Conservation (phyloP, 805 yeast species). For the Candida golubevii region DNA sequence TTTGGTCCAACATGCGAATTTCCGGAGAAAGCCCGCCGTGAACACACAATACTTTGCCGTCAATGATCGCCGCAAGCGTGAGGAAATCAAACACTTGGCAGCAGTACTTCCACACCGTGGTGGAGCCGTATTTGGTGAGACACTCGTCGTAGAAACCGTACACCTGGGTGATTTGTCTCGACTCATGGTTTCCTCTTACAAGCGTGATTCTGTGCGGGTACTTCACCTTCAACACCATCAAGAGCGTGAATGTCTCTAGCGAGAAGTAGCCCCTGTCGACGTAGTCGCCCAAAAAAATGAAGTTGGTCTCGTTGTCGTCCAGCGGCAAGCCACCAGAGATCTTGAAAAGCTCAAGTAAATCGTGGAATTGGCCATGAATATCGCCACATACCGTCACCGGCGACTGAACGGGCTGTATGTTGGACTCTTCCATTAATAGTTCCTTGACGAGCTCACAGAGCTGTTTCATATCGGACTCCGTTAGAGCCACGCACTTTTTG, state of each 20-base stretch:
- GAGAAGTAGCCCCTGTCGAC: slow-evolving; percentile 98
- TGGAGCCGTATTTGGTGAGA: slow-evolving; percentile 85
- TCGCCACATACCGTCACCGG: slow-evolving; percentile 98
- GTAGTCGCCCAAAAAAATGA: slow-evolving; percentile 89
- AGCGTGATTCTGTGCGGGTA: slow-evolving; percentile 82
- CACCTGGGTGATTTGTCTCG: slow-evolving; percentile 96
- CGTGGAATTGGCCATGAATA: slow-evolving; percentile 98
- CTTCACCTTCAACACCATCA: slow-evolving; percentile 90
- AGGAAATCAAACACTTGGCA: slow-evolving; percentile 94
- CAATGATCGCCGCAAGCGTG: slow-evolving; percentile 92
- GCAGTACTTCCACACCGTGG: slow-evolving; percentile 94
- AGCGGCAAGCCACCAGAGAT: slow-evolving; percentile 91
- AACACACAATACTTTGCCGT: slow-evolving; percentile 89
- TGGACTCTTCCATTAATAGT: slow-evolving; percentile 90
- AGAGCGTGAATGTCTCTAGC: slow-evolving; percentile 85
- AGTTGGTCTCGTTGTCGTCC: slow-evolving; percentile 57
- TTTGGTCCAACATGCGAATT: slow-evolving; percentile 94
- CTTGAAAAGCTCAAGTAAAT: slow-evolving; percentile 81
- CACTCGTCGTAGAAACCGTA: slow-evolving; percentile 98
- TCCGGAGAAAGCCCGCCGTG: slow-evolving; percentile 98
- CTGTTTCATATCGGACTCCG: slow-evolving; percentile 93
- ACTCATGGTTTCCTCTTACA: slow-evolving; percentile 97
- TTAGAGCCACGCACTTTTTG: slow-evolving; percentile 80
- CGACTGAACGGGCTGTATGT: slow-evolving; percentile 87
- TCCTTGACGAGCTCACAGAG: slow-evolving; percentile 94